Conservation (phyloP, 75 land plant genomes). For the Sequoiadendron giganteum region DNA sequence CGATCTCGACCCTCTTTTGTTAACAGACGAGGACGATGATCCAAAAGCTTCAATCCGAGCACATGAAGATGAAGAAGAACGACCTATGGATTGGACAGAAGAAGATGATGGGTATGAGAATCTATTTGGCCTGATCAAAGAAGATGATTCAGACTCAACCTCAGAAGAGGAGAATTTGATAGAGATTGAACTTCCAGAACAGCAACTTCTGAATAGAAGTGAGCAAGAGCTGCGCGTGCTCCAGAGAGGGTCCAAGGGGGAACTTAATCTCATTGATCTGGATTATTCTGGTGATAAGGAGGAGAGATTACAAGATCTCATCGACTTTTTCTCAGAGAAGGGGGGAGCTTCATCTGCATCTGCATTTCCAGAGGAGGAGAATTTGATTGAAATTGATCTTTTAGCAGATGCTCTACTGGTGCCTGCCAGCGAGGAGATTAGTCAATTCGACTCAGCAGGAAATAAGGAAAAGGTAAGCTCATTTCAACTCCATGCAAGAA, state of each 20-base stretch:
- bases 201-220: not conserved
- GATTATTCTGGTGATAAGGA: not conserved
- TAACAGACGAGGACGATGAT: not conserved
- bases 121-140: not conserved
- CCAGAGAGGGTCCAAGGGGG: not conserved
- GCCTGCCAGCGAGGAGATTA: not conserved
- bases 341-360: not conserved
- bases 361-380: conserved; percentile 9
- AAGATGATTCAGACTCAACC: not conserved
- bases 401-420: not conserved
- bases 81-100: not conserved
- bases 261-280: conserved; percentile 13
- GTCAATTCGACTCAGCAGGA: not conserved
- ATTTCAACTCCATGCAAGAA: not conserved
- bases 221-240: not conserved
- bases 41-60: not conserved
- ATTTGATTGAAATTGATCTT: conserved; percentile 13
- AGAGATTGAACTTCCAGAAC: not conserved
- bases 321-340: not conserved
- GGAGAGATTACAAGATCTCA: not conserved
- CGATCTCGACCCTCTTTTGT: not conserved
- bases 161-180: conserved; percentile 8
- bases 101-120: not conserved
- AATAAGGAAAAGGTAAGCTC: not conserved
- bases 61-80: not conserved